Conservation (phyloP, 2,329 filamentous ascomycete species). For the Phaeosphaeria sp. region DNA sequence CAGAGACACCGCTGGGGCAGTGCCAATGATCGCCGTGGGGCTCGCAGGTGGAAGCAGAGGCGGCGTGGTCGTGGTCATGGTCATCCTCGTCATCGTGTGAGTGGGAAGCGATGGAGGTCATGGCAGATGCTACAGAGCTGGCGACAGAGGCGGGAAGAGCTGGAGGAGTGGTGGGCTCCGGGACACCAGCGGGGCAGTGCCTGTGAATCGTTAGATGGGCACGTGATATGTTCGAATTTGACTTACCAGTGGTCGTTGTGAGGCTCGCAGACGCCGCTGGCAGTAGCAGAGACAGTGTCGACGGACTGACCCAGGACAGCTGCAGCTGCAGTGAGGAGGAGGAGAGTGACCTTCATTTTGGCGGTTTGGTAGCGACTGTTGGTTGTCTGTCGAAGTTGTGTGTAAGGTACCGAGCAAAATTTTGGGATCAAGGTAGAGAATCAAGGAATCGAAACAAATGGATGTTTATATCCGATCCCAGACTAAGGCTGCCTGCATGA, state of each 20-base stretch:
- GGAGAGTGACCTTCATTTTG: constrained; percentile 28
- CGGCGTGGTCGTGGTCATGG: constrained; percentile 28
- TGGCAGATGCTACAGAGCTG: constrained; percentile 2
- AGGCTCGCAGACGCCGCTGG: constrained; percentile 26
- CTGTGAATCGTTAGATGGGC: constrained; percentile 8
- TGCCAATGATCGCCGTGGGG: constrained; percentile 38
- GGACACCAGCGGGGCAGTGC: constrained; percentile 26
- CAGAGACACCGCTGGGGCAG: constrained; percentile 33
- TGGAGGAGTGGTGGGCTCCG: constrained; percentile 22
- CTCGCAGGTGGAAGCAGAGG: constrained; percentile 35
- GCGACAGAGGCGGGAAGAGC: constrained; percentile 4
- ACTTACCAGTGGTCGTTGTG: constrained; percentile 34
- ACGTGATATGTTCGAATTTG: not conserved
- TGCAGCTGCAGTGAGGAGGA: constrained; percentile 18
- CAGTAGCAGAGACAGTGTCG: constrained; percentile 22
- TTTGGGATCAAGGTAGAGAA: constrained; percentile 9
- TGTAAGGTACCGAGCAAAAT: not conserved
- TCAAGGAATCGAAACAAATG: not conserved
- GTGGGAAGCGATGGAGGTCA: constrained; percentile 16
- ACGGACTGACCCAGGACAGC: constrained; percentile 22
- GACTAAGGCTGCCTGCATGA: constrained; percentile 3
- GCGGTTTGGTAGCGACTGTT: constrained; percentile 4
- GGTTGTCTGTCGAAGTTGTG: constrained; percentile 1
- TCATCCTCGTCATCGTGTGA: constrained; percentile 22
- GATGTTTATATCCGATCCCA: constrained; percentile 18